Conservation (phyloP, 2,329 filamentous ascomycete genomes). For the Arachnomyces sp. region DNA sequence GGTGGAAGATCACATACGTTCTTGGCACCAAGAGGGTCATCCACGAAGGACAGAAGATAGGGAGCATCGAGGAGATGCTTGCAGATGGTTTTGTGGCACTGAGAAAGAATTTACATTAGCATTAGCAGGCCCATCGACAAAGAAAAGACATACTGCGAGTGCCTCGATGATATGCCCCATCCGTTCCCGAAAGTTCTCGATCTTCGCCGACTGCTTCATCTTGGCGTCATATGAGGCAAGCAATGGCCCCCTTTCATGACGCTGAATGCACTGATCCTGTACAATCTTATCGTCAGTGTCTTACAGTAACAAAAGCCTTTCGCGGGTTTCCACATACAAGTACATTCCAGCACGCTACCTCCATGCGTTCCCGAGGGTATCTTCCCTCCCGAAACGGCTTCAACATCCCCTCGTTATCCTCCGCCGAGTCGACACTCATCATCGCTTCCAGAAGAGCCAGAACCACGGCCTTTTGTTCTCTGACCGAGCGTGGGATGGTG, state of each 20-base stretch:
- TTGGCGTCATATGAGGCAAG: slow-evolving; percentile 18
- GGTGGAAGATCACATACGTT: slow-evolving; percentile 10
- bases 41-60: slow-evolving; percentile 27
- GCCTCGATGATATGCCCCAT: slow-evolving; percentile 15
- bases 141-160: slow-evolving; percentile 11
- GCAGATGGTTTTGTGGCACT: slow-evolving; percentile 31
- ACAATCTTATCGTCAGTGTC: background rate
- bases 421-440: slow-evolving; percentile 19
- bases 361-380: slow-evolving; percentile 19
- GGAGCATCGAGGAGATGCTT: slow-evolving; percentile 30
- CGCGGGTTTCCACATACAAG: slow-evolving; percentile 14
- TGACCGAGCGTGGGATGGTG: slow-evolving; percentile 19
- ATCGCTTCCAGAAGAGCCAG: slow-evolving; percentile 25
- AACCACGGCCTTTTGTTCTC: slow-evolving; percentile 20
- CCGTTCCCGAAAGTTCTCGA: slow-evolving; percentile 8
- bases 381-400: slow-evolving; percentile 21
- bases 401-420: slow-evolving; percentile 26
- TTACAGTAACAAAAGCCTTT: no score
- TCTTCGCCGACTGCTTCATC: slow-evolving; percentile 10
- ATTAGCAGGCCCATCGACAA: background rate
- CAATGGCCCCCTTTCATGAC: slow-evolving; percentile 21
- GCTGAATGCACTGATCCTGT: slow-evolving; percentile 19
- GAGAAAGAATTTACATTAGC: slow-evolving; percentile 3
- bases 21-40: slow-evolving; percentile 25
- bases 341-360: slow-evolving; percentile 26